Evolutionary conservation across 495 filamentous ascomycete species (phyloP).

Genomic region (Hypoxylon subgilvum): DNA sequence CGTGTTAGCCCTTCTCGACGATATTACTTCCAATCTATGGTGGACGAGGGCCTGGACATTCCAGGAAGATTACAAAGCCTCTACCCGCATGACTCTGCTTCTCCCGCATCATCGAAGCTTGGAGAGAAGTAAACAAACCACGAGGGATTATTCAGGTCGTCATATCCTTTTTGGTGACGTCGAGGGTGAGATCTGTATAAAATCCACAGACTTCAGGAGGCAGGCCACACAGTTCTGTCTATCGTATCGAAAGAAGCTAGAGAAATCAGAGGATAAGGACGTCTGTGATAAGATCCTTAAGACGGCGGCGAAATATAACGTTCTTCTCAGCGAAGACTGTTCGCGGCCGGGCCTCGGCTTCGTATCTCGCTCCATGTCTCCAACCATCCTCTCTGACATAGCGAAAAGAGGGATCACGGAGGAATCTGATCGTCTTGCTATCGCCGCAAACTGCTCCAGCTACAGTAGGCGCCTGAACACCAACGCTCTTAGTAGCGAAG

Average conservation of each 20-base stretch:
- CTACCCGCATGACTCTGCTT: conserved; percentile 38
- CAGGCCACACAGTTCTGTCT: conserved; percentile 41
- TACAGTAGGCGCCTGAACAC: conserved; percentile 41
- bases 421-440: conserved; percentile 42
- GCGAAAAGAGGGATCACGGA: conserved; percentile 22
- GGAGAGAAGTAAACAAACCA: conserved; percentile 30
- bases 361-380: conserved; percentile 41
- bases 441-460: conserved; percentile 41
- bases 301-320: conserved; percentile 38
- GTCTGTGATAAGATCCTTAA: conserved; percentile 37
- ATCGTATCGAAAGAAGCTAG: conserved; percentile 24
- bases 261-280: conserved; percentile 13
- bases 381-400: conserved; percentile 38
- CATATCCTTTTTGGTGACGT: conserved; percentile 32
- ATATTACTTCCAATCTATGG: conserved; percentile 41
- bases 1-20: conserved; percentile 31
- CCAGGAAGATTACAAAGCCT: conserved; percentile 43
- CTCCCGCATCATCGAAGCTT: conserved; percentile 35
- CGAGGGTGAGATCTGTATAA: conserved; percentile 43
- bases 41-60: conserved; percentile 45
- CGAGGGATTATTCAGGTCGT: conserved; percentile 3
- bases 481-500: conserved; percentile 24
- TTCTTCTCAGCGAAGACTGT: conserved; percentile 34
- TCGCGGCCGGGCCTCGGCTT: not conserved
- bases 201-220: conserved; percentile 36